Percentiles rank a stretch among this genome's conserved stretches.
These are phyloP conservation scores for Auricularia cornea DNA, from an alignment of 768 basidiomycete genomes.

Conservation along the genomic window DNA sequence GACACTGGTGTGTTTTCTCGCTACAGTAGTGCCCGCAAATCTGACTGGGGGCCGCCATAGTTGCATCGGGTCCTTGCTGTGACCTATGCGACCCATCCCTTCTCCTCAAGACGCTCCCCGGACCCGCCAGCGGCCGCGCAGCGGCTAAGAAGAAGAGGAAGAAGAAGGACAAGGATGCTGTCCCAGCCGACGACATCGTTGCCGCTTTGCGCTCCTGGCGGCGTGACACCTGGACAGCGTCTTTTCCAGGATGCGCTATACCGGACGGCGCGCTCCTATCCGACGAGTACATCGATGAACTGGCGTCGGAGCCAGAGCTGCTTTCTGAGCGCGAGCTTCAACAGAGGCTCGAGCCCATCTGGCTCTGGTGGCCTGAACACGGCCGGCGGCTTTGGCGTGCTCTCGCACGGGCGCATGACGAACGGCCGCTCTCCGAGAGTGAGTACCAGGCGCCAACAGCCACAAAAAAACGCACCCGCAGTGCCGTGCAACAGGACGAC, in stretches of 20 bases:
- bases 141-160: too few species aligned
- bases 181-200: too few species aligned
- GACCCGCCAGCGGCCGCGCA: background rate
- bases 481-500: too few species aligned
- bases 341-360: background rate
- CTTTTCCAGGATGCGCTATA: background rate
- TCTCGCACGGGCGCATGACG: too few species aligned
- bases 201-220: background rate
- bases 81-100: background rate
- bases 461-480: too few species aligned
- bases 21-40: background rate
- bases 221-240: background rate
- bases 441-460: too few species aligned
- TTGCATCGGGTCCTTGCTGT: background rate
- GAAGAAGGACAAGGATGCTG: background rate
- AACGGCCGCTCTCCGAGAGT: too few species aligned
- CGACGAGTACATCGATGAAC: background rate
- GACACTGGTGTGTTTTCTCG: background rate
- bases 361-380: background rate
- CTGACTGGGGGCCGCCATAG: background rate
- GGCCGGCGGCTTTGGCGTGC: too few species aligned
- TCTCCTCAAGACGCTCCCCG: background rate
- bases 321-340: background rate
- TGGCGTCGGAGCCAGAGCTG: background rate
- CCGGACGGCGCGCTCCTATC: background rate